These are phyloP conservation scores for Linderina pennispora DNA, from an alignment of 192 early-diverging fungal genomes.

Conservation along the genomic window DNA sequence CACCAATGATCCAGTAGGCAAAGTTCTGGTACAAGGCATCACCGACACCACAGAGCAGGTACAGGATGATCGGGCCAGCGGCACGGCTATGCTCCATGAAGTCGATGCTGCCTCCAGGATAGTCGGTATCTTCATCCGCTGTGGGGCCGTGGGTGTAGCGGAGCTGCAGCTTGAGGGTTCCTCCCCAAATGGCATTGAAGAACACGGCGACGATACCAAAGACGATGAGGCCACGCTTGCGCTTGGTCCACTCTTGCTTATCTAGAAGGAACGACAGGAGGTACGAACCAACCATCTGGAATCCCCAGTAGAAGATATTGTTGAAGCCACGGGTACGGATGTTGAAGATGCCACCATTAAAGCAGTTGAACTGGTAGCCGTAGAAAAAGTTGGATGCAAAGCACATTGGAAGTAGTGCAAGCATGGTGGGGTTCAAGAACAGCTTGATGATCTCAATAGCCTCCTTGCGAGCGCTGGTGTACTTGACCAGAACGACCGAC, in stretches of 20 bases:
- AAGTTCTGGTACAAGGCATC: slow-evolving; percentile 69
- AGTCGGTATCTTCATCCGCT: slow-evolving; percentile 4
- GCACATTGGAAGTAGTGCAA: slow-evolving; percentile 59
- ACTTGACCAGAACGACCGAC: slow-evolving; percentile 52
- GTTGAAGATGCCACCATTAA: slow-evolving; percentile 56
- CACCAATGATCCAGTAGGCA: slow-evolving; percentile 70
- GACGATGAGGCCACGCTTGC: slow-evolving; percentile 49
- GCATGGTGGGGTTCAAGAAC: slow-evolving; percentile 55
- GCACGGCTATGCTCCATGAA: background rate
- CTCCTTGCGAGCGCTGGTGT: slow-evolving; percentile 53
- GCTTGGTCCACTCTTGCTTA: slow-evolving; percentile 39
- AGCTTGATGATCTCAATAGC: slow-evolving; percentile 46
- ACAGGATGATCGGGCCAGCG: slow-evolving; percentile 48
- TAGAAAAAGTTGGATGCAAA: slow-evolving; percentile 68
- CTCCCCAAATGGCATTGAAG: slow-evolving; percentile 48
- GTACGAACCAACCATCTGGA: slow-evolving; percentile 59
- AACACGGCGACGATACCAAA: slow-evolving; percentile 23
- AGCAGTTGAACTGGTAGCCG: slow-evolving; percentile 57
- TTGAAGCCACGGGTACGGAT: slow-evolving; percentile 59
- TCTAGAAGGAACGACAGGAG: slow-evolving; percentile 56
- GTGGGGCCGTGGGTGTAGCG: slow-evolving; percentile 18
- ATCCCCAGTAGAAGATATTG: slow-evolving; percentile 60
- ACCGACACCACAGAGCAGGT: slow-evolving; percentile 58
- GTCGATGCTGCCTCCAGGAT: slow-evolving; percentile 1
- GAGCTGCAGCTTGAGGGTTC: slow-evolving; percentile 50